Evolutionary conservation across 352 stramenopile genomes (phyloP), one percentile per base, ranked within the genome.

Genomic region (Elongisporangium senticosum): DNA sequence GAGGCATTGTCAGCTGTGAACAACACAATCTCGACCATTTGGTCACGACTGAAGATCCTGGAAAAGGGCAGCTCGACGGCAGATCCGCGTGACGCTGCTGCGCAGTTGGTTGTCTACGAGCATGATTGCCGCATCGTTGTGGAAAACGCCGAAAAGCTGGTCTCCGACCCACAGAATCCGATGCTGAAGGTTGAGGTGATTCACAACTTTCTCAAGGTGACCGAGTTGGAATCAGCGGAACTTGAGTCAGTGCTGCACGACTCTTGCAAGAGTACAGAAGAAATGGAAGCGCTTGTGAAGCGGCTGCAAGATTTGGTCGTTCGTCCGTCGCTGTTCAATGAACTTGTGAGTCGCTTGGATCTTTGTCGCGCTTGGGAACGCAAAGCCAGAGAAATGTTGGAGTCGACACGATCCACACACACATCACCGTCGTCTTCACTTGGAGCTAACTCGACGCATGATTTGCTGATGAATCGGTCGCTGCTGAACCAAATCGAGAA

Each of bases 361-460:
- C 74, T 80, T 22, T 88, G 77, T 26, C 65, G 67, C 7, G 64
- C 60, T 11, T 92, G 83, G 78, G 81, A 90, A 56, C 43, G 56
- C 28, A 67, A 63, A 7, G 85, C 78, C 0, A 67, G 77, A 23
- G 64, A 80, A 40, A 54, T 92, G 26, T 58, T 94, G 24, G 51
- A 52, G 14, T 43, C 15, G 26, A 58, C 15, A 22, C 37, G 40
- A 66, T 48, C 24, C 15, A 55, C 22, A 24, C 24, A 14, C 19
- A 11, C 24, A 56, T 11, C 40, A 64, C 13, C 59, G 59, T 39
- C 8, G 7, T 39, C 28, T 39, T 39, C 28, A 13, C 4, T 13
- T 50, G 62, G 55, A 28, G 62, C 53, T 55, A 60, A 15, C 49
- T 53, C 55, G 23, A 71, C 51, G 54, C 28, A 75, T 3, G 57